Conservation (phyloP, 1,284 basidiomycete genomes). For the Ganoderma leucocontextum region DNA sequence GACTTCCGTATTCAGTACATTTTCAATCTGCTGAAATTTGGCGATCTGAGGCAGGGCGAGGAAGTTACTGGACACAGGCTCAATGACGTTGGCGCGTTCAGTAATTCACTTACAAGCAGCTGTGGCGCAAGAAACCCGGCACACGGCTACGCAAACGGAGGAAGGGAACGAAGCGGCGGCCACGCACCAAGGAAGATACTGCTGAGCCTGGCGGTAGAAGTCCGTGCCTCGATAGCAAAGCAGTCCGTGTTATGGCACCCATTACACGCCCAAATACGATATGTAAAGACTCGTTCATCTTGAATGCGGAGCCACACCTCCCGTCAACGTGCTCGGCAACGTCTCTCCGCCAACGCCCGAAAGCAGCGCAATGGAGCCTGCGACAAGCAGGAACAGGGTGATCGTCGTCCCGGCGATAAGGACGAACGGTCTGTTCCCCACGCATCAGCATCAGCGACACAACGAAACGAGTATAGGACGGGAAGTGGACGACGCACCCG, state of each 20-base stretch:
- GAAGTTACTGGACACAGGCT: neutral
- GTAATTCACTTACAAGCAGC: neutral
- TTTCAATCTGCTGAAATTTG: neutral
- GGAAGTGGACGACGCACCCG: conserved; percentile 57
- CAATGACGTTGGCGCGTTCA: neutral
- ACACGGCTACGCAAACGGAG: neutral
- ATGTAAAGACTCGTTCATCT: conserved; percentile 24
- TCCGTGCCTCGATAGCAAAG: neutral
- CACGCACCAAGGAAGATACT: neutral
- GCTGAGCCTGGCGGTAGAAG: neutral
- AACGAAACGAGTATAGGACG: conserved; percentile 5
- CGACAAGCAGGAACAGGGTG: conserved; percentile 67
- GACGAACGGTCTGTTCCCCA: conserved; percentile 66
- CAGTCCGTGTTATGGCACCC: conserved; percentile 3
- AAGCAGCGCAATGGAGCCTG: conserved; percentile 73
- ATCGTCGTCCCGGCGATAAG: conserved; percentile 75
- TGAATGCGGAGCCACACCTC: conserved; percentile 50
- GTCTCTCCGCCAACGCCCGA: conserved; percentile 65
- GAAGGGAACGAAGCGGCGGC: neutral
- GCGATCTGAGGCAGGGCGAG: neutral
- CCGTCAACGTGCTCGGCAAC: conserved; percentile 76
- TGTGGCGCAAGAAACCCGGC: neutral
- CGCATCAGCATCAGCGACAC: conserved; percentile 16
- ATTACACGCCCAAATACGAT: conserved; percentile 25
- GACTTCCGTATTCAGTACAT: neutral